A percentile compares a stretch with the other conserved stretches of the same genome.
phyloP scores from a whole-genome alignment of 2,329 filamentous ascomycete species.

The Aureobasidium sp. region DNA sequence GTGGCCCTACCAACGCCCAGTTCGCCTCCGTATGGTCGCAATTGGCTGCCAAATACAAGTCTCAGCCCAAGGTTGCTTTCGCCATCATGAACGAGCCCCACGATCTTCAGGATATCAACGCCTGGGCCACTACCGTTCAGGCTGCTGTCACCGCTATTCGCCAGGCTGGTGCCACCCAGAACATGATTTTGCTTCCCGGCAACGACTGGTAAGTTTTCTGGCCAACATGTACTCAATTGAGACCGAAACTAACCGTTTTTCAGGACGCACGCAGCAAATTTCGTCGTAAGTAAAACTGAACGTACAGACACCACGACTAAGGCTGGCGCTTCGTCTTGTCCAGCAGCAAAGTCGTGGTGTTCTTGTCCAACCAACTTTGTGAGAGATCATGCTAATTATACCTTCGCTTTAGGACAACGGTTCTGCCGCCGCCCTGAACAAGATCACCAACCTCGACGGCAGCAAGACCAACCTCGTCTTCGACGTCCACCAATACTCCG shows the following conservation, averaged over 20 bases:
- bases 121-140: slow-evolving; percentile 55
- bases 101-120: slow-evolving; percentile 40
- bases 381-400: no score
- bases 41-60: slow-evolving; percentile 28
- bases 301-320: no score
- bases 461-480: slow-evolving; percentile 27
- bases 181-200: slow-evolving; percentile 58
- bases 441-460: slow-evolving; percentile 24
- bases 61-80: slow-evolving; percentile 45
- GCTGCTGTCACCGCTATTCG: slow-evolving; percentile 58
- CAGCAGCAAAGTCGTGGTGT: no score
- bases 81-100: slow-evolving; percentile 64
- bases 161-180: slow-evolving; percentile 50
- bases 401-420: slow-evolving; percentile 15
- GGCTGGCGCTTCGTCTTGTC: no score
- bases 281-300: background rate
- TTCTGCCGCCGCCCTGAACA: slow-evolving; percentile 21
- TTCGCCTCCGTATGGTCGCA: slow-evolving; percentile 44
- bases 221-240: background rate
- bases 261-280: background rate
- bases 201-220: slow-evolving; percentile 32
- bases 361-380: no score
- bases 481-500: slow-evolving; percentile 36
- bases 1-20: slow-evolving; percentile 49
- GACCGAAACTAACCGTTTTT: background rate